Percentiles rank a stretch among this genome's conserved stretches.
These are phyloP conservation scores for Dothideomycetidae sp. DNA, from an alignment of 2,329 filamentous ascomycete species.

Conservation along the genomic window DNA sequence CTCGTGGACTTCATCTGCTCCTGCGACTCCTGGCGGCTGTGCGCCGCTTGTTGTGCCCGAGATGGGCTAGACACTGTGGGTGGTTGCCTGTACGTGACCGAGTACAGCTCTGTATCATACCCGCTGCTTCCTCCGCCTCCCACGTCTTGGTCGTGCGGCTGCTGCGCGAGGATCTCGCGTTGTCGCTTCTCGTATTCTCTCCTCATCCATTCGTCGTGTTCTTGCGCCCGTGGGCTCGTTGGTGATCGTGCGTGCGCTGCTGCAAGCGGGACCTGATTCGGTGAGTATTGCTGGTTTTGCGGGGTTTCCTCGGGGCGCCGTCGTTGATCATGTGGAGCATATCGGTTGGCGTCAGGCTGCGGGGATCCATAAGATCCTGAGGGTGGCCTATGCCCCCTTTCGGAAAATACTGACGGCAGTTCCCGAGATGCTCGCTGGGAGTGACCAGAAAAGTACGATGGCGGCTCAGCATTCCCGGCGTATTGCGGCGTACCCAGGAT, in stretches of 20 bases:
- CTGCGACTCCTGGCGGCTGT: too few relatives aligned
- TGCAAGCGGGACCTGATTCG: background rate
- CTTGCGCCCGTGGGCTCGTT: constrained; percentile 1
- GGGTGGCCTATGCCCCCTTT: too few relatives aligned
- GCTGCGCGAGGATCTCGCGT: background rate
- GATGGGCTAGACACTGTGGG: background rate
- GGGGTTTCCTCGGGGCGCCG: too few relatives aligned
- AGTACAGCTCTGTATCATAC: background rate
- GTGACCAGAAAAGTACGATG: background rate
- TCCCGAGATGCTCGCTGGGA: too few relatives aligned
- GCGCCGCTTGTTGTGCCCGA: background rate
- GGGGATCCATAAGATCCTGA: too few relatives aligned
- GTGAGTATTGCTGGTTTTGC: background rate
- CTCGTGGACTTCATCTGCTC: constrained; percentile 3
- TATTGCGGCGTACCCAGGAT: background rate
- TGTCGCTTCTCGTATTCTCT: constrained; percentile 2
- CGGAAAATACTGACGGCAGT: too few relatives aligned
- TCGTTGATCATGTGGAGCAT: too few relatives aligned
- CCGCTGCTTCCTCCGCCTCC: background rate
- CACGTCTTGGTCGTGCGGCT: background rate
- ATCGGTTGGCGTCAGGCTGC: too few relatives aligned
- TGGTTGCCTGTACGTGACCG: background rate
- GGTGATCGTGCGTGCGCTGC: background rate
- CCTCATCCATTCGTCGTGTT: constrained; percentile 3
- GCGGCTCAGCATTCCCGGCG: background rate